Evolutionary conservation across 768 basidiomycete genomes (phyloP), one percentile per base, ranked within the genome.

Genomic region (Phylloporus sp.): DNA sequence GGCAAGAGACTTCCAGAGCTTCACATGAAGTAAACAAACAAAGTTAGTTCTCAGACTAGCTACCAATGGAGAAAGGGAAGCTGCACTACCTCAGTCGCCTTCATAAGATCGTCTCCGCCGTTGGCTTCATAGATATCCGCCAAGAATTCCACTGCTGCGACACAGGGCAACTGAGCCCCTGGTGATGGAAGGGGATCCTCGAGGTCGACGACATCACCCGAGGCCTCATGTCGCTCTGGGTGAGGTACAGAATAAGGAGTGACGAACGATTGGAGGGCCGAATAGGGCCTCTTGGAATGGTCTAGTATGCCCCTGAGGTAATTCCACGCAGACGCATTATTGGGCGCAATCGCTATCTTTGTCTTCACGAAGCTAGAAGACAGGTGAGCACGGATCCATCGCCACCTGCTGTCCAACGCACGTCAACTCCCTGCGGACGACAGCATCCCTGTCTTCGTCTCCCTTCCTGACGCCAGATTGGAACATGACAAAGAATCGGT

Each of bases 241-340:
- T 71, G 64, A 5, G 70, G 63, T 12, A 65, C 52, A 1, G 84
- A 79, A 67, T 91, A 94, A 2, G 82, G 81, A 16, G 72, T 62
- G 18, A 88, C 84, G 55, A 93, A 92, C 1, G 77, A 64, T 22
- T 71, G 61, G 38, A 88, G 64, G 5, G 67, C 68, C 2, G 80
- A 71, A 60, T 84, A 84, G 0, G 90, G 82, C 15, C 77, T 75
- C 12, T 74, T 65, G 47, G 80, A 79, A 59, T 79, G 73, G 29
- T 85, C 79, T 20, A 95, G 78, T n/a, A 88, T 64, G 7, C 90
- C 97, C 54, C 95, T 82, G 10, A 98, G 79, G 69, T 97, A 99
- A 68, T 97, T 97, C 97, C 97, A 99, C 1, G 92, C 89, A 0
- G 94, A 95, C 0, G 85, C 80, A 59, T 99, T 99, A 68, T 94